Conservation (phyloP, 192 early-diverging fungal species). For the Lobosporangium transversale region DNA sequence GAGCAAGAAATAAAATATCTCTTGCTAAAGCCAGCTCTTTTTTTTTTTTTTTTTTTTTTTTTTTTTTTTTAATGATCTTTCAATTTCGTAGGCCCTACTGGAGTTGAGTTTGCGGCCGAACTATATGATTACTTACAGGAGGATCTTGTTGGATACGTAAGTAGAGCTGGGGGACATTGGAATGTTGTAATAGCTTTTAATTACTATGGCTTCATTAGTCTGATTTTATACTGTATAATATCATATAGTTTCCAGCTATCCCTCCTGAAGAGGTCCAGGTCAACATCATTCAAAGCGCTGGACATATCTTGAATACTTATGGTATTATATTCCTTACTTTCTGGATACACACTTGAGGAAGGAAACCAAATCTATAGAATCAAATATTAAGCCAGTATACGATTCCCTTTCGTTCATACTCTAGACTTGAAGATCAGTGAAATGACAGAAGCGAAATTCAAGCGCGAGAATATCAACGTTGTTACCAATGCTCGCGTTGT, state of each 20-base stretch:
- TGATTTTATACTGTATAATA: neutral
- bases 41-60: too few species aligned
- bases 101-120: conserved; percentile 76
- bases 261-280: conserved; percentile 64
- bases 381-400: neutral
- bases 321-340: too few species aligned
- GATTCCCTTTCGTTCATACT: neutral
- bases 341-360: too few species aligned
- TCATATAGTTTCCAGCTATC: conserved; percentile 69
- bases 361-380: neutral
- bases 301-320: conserved; percentile 80
- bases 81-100: conserved; percentile 59
- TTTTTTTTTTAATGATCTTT: too few species aligned
- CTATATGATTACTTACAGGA: conserved; percentile 65
- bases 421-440: conserved; percentile 67
- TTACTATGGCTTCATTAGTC: too few species aligned
- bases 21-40: too few species aligned
- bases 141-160: conserved; percentile 68
- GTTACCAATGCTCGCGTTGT: conserved; percentile 74
- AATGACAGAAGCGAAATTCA: conserved; percentile 73
- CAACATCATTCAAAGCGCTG: conserved; percentile 72
- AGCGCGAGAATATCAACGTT: conserved; percentile 70
- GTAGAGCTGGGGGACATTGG: too few species aligned
- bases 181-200: too few species aligned
- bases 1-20: too few species aligned